Conservation (phyloP, 176 grass and related monocot genomes). For the bread wheat (Triticum aestivum) region DNA sequence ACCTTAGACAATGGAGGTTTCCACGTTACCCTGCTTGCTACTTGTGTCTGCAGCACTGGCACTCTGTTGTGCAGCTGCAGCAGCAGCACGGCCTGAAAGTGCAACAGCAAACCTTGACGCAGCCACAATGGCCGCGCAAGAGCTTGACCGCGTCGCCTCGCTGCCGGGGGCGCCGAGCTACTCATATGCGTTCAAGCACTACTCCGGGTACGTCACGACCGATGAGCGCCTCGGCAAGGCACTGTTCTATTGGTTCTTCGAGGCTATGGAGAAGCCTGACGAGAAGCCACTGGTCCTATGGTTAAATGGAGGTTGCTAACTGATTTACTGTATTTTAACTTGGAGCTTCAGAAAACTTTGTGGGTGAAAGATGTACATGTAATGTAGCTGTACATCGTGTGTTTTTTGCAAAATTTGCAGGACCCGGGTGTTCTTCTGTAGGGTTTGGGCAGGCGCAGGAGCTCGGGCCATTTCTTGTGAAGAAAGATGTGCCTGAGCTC, state of each 20-base stretch:
- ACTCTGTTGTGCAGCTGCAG: neutral
- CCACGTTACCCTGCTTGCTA: conserved; percentile 1
- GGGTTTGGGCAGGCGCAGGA: conserved; percentile 73
- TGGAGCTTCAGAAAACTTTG: neutral
- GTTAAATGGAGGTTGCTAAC: conserved; percentile 60
- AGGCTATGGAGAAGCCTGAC: conserved; percentile 41
- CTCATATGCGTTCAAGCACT: conserved; percentile 34
- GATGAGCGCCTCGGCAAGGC: conserved; percentile 53
- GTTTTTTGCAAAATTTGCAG: conserved; percentile 10
- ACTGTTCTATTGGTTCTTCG: conserved; percentile 71
- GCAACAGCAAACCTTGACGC: neutral
- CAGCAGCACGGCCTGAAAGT: conserved; percentile 11
- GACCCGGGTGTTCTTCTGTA: conserved; percentile 70
- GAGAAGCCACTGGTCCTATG: conserved; percentile 61
- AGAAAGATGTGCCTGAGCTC: conserved; percentile 70
- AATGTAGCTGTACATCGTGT: neutral
- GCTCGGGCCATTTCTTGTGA: conserved; percentile 69
- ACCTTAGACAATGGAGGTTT: conserved; percentile 12
- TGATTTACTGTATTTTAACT: neutral
- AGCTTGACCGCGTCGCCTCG: conserved; percentile 37
- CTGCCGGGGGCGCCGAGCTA: conserved; percentile 46
- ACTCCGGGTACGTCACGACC: conserved; percentile 50
- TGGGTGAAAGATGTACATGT: neutral
- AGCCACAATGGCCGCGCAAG: conserved; percentile 27
- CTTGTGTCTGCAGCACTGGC: conserved; percentile 2